Evolutionary conservation across 2,329 filamentous ascomycete genomes (phyloP), one percentile per base, ranked within the genome.

Genomic region (Amauroascus niger): DNA sequence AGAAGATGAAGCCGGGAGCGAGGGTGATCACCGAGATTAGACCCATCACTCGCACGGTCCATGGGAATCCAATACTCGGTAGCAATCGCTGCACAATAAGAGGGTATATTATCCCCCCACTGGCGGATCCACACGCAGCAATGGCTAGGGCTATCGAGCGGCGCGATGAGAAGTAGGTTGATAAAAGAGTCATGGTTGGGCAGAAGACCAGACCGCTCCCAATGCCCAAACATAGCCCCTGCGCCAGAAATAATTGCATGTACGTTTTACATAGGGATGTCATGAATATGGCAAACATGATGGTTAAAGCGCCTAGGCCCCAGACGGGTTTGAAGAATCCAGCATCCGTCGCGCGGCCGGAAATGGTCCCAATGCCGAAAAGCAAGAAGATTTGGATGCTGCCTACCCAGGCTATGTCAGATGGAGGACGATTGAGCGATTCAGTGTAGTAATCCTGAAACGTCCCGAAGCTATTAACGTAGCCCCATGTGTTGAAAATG

Each of bases 31-130:
- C 58, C 24, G 80, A 79, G 30, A 86, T 74, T 49, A 86, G 76
- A 0, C 78, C 82, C 57, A 84, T 73, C 0, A 77, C 74, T 0
- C 82, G 72, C n/a, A 83, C 74, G 0, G 83, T 82, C 81, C 82
- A 85, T 0, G 73, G 72, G 61, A 84, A 86, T 0, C 83, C 83
- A 2, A 85, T 68, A 16, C 70, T 71, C 0, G 81, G 79, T 1
- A 84, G 67, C 9, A 85, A 66, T 52, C 80, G 75, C 60, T 75
- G 71, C 1, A 78, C 72, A 16, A 80, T 73, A 1, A 79, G 71
- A 0, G 83, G 82, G 62, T 83, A 87, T 2, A 86, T 72, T 20
- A 85, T 69, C 0, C 82, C 82, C 0, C 83, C 84, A 0, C 78
- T 78, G 0, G 76, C 76, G 24, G 79, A 80, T 0, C 84, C 84